Conservation (phyloP, 1,139 yeast genomes). For the Nakaseomyces nivariensis region DNA sequence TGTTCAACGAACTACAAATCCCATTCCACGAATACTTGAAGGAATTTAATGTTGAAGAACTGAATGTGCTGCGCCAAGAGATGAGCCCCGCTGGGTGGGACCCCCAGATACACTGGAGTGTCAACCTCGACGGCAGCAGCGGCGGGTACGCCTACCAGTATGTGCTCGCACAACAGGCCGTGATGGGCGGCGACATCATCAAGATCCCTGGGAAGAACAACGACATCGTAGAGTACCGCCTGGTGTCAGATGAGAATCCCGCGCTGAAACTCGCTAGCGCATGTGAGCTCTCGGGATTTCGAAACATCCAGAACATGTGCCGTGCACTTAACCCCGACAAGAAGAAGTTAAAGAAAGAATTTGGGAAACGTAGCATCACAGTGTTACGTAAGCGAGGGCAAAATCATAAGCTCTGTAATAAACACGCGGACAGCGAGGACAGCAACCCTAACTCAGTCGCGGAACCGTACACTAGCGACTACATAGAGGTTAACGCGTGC, state of each 20-base stretch:
- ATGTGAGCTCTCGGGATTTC: constrained; percentile 81
- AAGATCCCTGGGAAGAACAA: constrained; percentile 54
- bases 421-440: not conserved
- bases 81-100: constrained; percentile 23
- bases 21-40: not conserved
- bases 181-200: constrained; percentile 10
- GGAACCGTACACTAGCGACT: constrained; percentile 64
- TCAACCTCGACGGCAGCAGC: constrained; percentile 66
- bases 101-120: constrained; percentile 43
- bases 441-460: constrained; percentile 22
- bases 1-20: constrained; percentile 46
- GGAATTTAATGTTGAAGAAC: constrained; percentile 8
- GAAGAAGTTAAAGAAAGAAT: constrained; percentile 1
- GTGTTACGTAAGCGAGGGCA: not conserved
- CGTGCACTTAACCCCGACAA: constrained; percentile 49
- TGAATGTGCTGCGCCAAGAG: constrained; percentile 6
- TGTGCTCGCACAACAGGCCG: constrained; percentile 33
- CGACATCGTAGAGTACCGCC: constrained; percentile 63
- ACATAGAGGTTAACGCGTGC: constrained; percentile 95
- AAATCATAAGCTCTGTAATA: not conserved
- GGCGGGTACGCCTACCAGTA: constrained; percentile 81
- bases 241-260: constrained; percentile 31
- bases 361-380: constrained; percentile 7
- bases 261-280: constrained; percentile 44
- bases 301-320: constrained; percentile 88